phyloP scores from a whole-genome alignment of 2,329 filamentous ascomycete species.

The Ceratocystis ficicola region DNA sequence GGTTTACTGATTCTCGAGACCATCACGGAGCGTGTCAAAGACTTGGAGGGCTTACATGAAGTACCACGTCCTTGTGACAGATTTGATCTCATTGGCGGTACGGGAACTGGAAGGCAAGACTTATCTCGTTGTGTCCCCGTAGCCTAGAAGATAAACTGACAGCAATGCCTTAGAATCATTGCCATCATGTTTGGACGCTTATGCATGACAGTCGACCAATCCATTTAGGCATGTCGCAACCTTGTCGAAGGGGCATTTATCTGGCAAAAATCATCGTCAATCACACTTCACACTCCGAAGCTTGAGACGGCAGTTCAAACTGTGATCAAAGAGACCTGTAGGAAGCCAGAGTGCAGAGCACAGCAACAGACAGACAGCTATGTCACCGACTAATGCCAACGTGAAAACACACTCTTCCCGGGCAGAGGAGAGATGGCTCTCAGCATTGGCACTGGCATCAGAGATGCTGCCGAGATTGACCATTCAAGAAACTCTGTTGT shows the following conservation, averaged over 20 bases:
- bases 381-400: neutral
- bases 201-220: neutral
- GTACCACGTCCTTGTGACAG: slow-evolving; percentile 26
- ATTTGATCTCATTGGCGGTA: slow-evolving; percentile 29
- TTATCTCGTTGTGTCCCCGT: neutral
- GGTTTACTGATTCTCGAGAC: slow-evolving; percentile 25
- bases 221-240: neutral
- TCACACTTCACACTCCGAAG: neutral
- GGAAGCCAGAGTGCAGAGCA: neutral
- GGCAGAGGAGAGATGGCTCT: slow-evolving; percentile 21
- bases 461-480: slow-evolving; percentile 23
- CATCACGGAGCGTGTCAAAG: slow-evolving; percentile 14
- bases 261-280: neutral
- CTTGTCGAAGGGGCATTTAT: neutral
- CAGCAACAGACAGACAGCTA: neutral
- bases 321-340: neutral
- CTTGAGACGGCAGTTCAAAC: neutral
- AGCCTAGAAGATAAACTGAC: too few relatives aligned
- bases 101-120: slow-evolving; percentile 27
- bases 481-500: neutral
- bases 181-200: neutral
- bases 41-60: slow-evolving; percentile 20
- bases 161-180: neutral
- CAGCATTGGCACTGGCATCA: slow-evolving; percentile 27
- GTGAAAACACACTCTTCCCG: neutral